Evolutionary conservation across 2,329 filamentous ascomycete species (phyloP).

Genomic region (Davidsoniella neocaledoniae): DNA sequence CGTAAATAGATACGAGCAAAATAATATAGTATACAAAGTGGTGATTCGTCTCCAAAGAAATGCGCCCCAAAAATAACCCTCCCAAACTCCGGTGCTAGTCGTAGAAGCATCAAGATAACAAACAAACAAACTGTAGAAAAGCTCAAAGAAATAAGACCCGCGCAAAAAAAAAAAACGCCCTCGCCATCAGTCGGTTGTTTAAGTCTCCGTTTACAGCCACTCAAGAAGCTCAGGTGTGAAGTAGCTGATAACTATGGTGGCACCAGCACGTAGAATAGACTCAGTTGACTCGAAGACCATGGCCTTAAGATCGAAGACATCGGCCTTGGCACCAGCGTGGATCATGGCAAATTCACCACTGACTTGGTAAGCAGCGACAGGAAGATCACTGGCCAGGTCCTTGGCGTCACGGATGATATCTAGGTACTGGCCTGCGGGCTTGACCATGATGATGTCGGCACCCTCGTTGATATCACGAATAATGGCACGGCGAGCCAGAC

Average conservation of each 20-base stretch:
- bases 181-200: not conserved
- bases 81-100: constrained; percentile 7
- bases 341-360: constrained; percentile 98
- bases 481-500: constrained; percentile 81
- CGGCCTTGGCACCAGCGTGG: constrained; percentile 84
- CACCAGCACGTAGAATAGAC: constrained; percentile 81
- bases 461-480: constrained; percentile 80
- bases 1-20: not conserved
- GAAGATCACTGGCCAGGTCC: constrained; percentile 79
- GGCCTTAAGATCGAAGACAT: constrained; percentile 83
- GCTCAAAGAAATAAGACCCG: not conserved
- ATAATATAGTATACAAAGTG: constrained; percentile 5
- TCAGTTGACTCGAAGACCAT: constrained; percentile 95
- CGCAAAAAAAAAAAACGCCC: not conserved
- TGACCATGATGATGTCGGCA: constrained; percentile 98
- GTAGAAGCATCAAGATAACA: not conserved
- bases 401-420: constrained; percentile 98
- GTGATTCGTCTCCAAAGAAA: constrained; percentile 1
- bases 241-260: constrained; percentile 85
- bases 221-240: constrained; percentile 71
- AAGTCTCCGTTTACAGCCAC: constrained; percentile 28
- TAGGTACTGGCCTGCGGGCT: constrained; percentile 86
- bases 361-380: constrained; percentile 90
- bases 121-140: not conserved
- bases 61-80: not conserved